Evolutionary conservation across 1,284 basidiomycete species (phyloP).

Genomic region (Gomphus bonarii): DNA sequence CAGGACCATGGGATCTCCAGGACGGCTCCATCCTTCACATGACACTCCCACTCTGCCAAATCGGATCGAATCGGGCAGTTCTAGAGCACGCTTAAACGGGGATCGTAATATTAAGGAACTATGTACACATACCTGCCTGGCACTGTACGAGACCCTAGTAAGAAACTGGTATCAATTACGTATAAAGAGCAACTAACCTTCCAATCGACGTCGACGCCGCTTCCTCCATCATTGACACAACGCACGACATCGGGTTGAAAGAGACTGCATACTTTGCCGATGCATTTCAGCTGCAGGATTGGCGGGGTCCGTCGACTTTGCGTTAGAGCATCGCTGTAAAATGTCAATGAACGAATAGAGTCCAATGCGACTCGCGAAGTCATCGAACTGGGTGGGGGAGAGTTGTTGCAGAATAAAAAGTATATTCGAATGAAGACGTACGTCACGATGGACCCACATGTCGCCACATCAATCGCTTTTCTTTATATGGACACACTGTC

Average conservation of each 20-base stretch:
- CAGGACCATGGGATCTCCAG: constrained; percentile 75
- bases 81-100: constrained; percentile 21
- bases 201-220: constrained; percentile 75
- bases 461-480: background rate
- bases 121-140: constrained; percentile 38
- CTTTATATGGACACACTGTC: constrained; percentile 77
- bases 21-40: constrained; percentile 80
- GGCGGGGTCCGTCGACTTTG: constrained; percentile 53
- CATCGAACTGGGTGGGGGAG: background rate
- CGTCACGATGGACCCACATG: background rate
- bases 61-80: constrained; percentile 69
- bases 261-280: constrained; percentile 65
- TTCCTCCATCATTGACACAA: constrained; percentile 70
- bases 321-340: constrained; percentile 65
- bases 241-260: constrained; percentile 83
- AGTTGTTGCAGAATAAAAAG: background rate
- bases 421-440: background rate
- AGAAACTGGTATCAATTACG: background rate
- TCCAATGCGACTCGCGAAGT: constrained; percentile 56
- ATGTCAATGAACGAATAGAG: constrained; percentile 66
- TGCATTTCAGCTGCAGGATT: constrained; percentile 70
- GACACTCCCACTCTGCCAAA: constrained; percentile 78
- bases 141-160: constrained; percentile 39
- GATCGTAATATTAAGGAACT: background rate
- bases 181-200: constrained; percentile 36